Base-by-base conservation (phyloP, 2,329 filamentous ascomycete genomes). In the Cladosporium halotolerans region DNA sequence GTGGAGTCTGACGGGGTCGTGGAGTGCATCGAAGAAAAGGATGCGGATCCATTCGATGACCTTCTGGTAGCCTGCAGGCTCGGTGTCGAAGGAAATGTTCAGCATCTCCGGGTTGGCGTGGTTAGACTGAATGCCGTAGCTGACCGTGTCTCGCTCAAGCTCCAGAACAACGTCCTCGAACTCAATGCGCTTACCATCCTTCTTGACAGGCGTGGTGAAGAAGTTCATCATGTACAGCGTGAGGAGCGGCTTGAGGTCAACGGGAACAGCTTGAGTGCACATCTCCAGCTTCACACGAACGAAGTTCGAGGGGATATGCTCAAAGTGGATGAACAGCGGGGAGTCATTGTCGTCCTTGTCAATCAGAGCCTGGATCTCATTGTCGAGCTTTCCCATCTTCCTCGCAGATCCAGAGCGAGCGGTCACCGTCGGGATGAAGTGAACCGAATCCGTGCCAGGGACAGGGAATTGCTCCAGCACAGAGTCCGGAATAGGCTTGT, bases 121-220 rank as follows among this genome's bases (percentile, higher is more conserved):
- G 5, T 84, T 86, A 2, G 81, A 81, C 55, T 84, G 82, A 59
- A 96, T 82, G 1, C 74, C 76, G 69, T 96, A 97, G 60, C 83
- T 85, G 54, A 97, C 84, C 0, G 93, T 97, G 62, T 97, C 91
- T 64, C 86, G 83, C 70, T 99, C 93, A 3, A 99, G 79, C 66
- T 91, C 84, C 66, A 89, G 88, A 42, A 97, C 90, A 3, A 97
- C 88, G 57, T 96, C 82, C 68, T 97, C 93, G 63, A 97, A 99
- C 45, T 86, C 84, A 31, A 99, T 75, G 19, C 80, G 81, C 66
- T 89, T 78, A 41, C 88, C 90, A 62, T 90, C 79, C 31, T 85
- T 83, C 63, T 79, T 78, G 55, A 99, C 85, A 2, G 92, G 93
- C 0, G 90, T 89, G 66, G 89, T 92, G 77, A 97, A 99, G 75